Conservation (phyloP, 73 alveolate species). For the Blepharisma stoltei region DNA sequence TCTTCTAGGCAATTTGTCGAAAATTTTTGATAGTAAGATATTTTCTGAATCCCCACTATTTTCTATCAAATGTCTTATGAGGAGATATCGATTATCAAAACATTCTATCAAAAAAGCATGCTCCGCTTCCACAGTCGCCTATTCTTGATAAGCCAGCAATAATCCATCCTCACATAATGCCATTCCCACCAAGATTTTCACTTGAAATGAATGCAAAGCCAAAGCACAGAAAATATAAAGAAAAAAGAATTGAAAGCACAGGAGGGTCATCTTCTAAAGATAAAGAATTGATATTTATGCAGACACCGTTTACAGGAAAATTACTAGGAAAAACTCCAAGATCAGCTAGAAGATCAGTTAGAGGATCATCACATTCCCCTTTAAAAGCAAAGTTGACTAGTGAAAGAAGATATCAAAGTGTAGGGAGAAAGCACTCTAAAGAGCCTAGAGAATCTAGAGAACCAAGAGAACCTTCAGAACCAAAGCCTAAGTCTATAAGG, state of each 20-base stretch:
- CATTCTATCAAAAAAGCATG: too few species aligned
- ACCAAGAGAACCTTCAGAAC: too few species aligned
- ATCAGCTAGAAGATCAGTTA: not conserved
- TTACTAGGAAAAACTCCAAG: not conserved
- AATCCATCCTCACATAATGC: constrained; percentile 3
- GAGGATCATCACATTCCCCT: not conserved
- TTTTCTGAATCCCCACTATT: too few species aligned
- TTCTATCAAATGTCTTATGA: too few species aligned
- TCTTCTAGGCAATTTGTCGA: too few species aligned
- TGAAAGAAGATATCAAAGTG: constrained; percentile 21
- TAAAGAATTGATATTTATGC: not conserved
- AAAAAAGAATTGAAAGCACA: constrained; percentile 26
- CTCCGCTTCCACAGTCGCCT: too few species aligned
- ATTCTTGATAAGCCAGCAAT: too few species aligned
- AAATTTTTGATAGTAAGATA: too few species aligned
- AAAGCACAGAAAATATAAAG: constrained; percentile 3
- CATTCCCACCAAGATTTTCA: not conserved
- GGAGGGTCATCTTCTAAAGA: constrained; percentile 25
- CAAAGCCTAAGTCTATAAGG: too few species aligned
- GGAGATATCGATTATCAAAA: too few species aligned
- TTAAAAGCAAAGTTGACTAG: not conserved
- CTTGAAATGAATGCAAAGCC: not conserved
- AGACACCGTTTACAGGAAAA: not conserved
- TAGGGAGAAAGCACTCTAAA: not conserved
- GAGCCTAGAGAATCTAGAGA: not conserved